A percentile compares a stretch with the other conserved stretches of the same genome.
Conservation (phyloP, 768 basidiomycete species). For the Cystobasidium tubakii region DNA sequence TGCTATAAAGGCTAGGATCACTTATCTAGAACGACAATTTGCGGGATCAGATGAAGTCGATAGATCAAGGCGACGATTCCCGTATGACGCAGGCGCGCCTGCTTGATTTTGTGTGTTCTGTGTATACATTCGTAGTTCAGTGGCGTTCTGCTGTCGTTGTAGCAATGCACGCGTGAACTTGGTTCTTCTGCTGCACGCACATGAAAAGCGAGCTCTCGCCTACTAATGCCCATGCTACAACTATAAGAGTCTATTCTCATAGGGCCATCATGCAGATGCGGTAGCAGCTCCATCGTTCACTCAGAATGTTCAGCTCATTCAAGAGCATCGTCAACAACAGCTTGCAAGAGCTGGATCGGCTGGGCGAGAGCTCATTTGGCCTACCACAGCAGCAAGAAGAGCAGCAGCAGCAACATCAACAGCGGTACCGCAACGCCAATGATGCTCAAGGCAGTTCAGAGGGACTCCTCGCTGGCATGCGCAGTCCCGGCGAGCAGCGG, state of each 20-base stretch:
- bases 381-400: constrained; percentile 1
- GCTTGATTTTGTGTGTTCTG: neutral
- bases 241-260: neutral
- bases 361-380: constrained; percentile 23
- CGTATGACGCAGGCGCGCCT: neutral
- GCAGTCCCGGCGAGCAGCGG: neutral
- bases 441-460: neutral
- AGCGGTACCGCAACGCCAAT: no score
- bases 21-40: neutral
- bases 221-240: neutral
- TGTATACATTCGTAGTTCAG: no score
- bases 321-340: constrained; percentile 30
- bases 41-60: neutral
- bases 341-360: constrained; percentile 30
- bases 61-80: neutral
- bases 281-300: neutral
- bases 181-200: neutral
- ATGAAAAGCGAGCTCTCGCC: neutral
- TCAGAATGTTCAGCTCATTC: constrained; percentile 27
- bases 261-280: neutral
- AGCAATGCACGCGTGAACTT: neutral
- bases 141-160: neutral
- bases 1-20: neutral
- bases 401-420: constrained; percentile 25
- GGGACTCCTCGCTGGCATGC: neutral